A percentile compares a stretch with the other conserved stretches of the same genome.
phyloP scores from a whole-genome alignment of 164 flowering plant genomes.

The Chloranthus sessilifolius region DNA sequence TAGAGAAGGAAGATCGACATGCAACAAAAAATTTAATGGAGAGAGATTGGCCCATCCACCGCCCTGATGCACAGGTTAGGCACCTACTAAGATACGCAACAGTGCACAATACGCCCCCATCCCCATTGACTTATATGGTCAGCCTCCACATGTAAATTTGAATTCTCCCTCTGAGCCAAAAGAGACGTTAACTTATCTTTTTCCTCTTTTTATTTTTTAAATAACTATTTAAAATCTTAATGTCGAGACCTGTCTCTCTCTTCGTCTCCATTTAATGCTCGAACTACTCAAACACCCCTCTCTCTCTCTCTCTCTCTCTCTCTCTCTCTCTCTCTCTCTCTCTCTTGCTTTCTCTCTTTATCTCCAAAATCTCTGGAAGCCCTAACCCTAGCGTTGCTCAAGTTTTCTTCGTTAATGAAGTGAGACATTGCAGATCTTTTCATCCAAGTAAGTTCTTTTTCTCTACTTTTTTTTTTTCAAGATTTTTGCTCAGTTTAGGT shows the following conservation, averaged over 20 bases:
- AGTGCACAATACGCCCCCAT: no score
- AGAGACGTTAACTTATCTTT: conserved; percentile 8
- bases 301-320: neutral
- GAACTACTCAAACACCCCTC: neutral
- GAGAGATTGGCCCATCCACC: no score
- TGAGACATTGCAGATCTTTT: neutral
- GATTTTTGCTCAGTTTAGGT: no score
- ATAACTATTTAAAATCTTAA: conserved; percentile 4
- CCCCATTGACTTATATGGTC: no score
- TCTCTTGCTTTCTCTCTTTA: neutral
- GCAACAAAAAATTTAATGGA: no score
- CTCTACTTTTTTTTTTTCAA: no score
- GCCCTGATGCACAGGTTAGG: no score
- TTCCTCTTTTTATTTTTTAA: neutral
- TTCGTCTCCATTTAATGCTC: conserved; percentile 6
- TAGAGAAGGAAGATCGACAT: no score
- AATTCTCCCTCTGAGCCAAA: neutral
- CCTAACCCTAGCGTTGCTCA: neutral
- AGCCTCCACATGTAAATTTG: conserved; percentile 1
- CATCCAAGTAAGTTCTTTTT: no score
- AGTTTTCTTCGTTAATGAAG: neutral
- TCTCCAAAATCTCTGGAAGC: neutral
- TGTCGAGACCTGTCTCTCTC: conserved; percentile 4
- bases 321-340: neutral
- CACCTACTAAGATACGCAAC: no score